phyloP scores from a whole-genome alignment of 306 rosid species.

The Corylus heterophylla region DNA sequence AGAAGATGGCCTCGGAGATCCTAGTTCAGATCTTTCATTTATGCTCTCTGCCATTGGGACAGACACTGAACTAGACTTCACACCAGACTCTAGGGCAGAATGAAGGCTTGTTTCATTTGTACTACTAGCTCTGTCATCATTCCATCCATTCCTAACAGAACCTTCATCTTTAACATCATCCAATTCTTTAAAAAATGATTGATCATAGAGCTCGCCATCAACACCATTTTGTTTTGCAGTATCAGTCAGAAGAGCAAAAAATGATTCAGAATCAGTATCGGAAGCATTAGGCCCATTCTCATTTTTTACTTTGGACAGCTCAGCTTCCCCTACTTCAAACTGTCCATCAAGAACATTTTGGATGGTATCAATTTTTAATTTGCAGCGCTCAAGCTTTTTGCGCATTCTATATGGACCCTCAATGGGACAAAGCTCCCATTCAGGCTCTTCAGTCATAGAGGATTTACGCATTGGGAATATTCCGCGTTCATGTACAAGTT shows the following conservation, averaged over 20 bases:
- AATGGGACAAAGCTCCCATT: constrained; percentile 98
- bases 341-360: constrained; percentile 82
- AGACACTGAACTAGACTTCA: constrained; percentile 78
- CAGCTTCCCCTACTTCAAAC: constrained; percentile 59
- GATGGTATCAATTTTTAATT: constrained; percentile 72
- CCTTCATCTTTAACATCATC: constrained; percentile 56
- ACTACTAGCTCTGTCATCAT: constrained; percentile 90
- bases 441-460: constrained; percentile 57
- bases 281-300: constrained; percentile 55
- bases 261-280: constrained; percentile 56
- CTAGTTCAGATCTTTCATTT: constrained; percentile 78
- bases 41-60: constrained; percentile 71
- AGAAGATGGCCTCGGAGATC: constrained; percentile 78
- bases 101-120: constrained; percentile 87
- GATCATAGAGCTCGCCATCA: constrained; percentile 59
- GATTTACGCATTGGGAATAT: constrained; percentile 74
- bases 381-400: constrained; percentile 89
- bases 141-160: constrained; percentile 72
- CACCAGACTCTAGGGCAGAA: constrained; percentile 93
- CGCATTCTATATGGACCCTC: constrained; percentile 99
- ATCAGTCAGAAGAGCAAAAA: constrained; percentile 58
- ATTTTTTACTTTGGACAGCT: constrained; percentile 47
- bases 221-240: constrained; percentile 57
- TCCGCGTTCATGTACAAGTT: constrained; percentile 96
- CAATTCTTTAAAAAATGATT: constrained; percentile 53